Conservation (phyloP, 2,329 filamentous ascomycete species). For the Aspergillus brunneoviolaceus region DNA sequence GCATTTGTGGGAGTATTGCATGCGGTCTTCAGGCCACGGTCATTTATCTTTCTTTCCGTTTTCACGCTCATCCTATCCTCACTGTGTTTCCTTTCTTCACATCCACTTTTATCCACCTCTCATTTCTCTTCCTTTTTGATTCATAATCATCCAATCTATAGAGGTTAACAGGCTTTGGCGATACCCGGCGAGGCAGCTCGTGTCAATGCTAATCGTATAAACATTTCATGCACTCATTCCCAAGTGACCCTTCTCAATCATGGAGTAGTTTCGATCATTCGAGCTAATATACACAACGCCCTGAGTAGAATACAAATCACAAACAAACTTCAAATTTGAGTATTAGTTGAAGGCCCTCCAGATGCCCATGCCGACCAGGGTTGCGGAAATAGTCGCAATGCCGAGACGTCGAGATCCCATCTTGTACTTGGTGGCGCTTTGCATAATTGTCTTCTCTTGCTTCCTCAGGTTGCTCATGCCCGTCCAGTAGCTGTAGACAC, state of each 20-base stretch:
- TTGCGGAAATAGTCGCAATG: slow-evolving; percentile 66
- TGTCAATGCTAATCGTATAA: slow-evolving; percentile 16
- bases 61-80: slow-evolving; percentile 12
- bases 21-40: slow-evolving; percentile 20
- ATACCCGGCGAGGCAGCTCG: slow-evolving; percentile 38
- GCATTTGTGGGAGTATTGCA: slow-evolving; percentile 37
- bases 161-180: slow-evolving; percentile 34
- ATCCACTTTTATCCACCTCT: slow-evolving; percentile 12
- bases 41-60: slow-evolving; percentile 18
- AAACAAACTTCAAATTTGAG: background rate
- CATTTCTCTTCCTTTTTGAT: slow-evolving; percentile 12
- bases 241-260: slow-evolving; percentile 11
- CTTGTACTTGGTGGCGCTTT: slow-evolving; percentile 69
- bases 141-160: slow-evolving; percentile 32
- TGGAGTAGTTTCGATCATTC: background rate
- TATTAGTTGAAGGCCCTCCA: slow-evolving; percentile 63
- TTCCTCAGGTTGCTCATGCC: slow-evolving; percentile 69
- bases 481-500: slow-evolving; percentile 73
- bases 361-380: slow-evolving; percentile 67
- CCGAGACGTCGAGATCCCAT: slow-evolving; percentile 69
- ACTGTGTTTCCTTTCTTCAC: slow-evolving; percentile 11
- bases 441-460: slow-evolving; percentile 61
- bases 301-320: background rate
- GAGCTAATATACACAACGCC: slow-evolving; percentile 1
- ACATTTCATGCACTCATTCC: slow-evolving; percentile 6